Evolutionary conservation across 164 flowering plant species (phyloP), one percentile per base, ranked within the genome.

Genomic region (Nelumbo lutea): DNA sequence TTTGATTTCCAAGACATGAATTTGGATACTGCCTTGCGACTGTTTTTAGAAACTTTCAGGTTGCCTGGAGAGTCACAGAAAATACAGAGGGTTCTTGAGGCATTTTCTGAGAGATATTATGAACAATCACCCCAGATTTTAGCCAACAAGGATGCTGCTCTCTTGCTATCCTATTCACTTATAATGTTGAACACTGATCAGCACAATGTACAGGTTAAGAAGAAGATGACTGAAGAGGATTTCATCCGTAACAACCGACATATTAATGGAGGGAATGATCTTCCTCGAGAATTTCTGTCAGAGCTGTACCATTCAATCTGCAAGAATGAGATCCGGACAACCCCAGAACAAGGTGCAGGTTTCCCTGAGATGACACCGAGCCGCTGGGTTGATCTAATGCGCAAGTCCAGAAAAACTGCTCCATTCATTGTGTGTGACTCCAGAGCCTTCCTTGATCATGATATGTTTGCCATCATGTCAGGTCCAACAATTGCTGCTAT

Each of bases 161-260:
- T 82, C 45, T 9, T 82, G 38, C 57, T 82, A 62, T 82, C 82
- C 7, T 82, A 80, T 56, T 82, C 85, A 14, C 56, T 82, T n/a
- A 82, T 82, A 42, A 8, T 82, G 81, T 83, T 82, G 9, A 82
- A 82, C 71, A 82, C 85, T 2, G 85, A 82, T 76, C 83, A 72
- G 55, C 85, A 80, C 72, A 79, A 79, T 61, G 75, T 71, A 11
- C 85, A 80, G 72, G 85, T 82, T 39, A 82, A 82, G 72, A 82
- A 75, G 74, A 82, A 82, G 72, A 82, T 82, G 85, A 78, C 83
- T 2, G 85, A 82, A 74, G 85, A 82, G 57, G 85, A 80, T 64
- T 82, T 82, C 61, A 78, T 82, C 41, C 69, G 83, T 15, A 82
- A 80, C 42, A 82, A 82, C 69, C 67, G 85, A 39, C 73, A 42